Percentiles rank a stretch among this genome's conserved stretches.
Evolutionary conservation across 495 filamentous ascomycete genomes (phyloP).

Genomic region (Aspergillus leporis): DNA sequence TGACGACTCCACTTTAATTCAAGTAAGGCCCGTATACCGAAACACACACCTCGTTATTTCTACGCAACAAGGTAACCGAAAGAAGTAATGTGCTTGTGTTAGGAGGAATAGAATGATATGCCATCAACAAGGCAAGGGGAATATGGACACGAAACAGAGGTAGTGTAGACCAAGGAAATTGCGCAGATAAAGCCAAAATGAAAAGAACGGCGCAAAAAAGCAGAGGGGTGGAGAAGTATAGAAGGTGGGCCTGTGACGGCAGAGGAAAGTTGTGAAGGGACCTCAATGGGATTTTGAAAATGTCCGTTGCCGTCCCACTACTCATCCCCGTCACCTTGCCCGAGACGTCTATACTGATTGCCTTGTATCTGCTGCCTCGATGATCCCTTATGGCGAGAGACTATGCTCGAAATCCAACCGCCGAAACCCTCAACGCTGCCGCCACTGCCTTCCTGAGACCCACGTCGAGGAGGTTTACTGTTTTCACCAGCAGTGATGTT

Average conservation of each 20-base stretch:
- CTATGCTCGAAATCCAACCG: slow-evolving; percentile 70
- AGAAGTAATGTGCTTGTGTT: neutral
- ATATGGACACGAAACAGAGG: neutral
- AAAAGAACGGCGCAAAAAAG: neutral
- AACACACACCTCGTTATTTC: neutral
- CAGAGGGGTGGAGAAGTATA: neutral
- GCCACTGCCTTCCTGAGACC: slow-evolving; percentile 28
- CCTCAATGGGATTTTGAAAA: neutral
- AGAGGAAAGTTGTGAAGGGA: neutral
- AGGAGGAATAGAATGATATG: neutral
- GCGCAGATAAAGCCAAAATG: neutral
- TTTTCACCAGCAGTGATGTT: slow-evolving; percentile 45
- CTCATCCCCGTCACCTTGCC: slow-evolving; percentile 57
- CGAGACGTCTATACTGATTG: slow-evolving; percentile 64
- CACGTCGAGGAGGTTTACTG: slow-evolving; percentile 44
- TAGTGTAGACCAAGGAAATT: neutral
- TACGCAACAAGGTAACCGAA: neutral
- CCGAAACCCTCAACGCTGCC: slow-evolving; percentile 56
- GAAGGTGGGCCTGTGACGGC: neutral
- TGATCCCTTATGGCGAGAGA: slow-evolving; percentile 52
- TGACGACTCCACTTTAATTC: neutral
- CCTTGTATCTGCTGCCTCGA: slow-evolving; percentile 40
- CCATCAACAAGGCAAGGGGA: neutral
- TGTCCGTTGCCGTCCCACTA: slow-evolving; percentile 8
- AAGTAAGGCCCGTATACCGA: neutral